phyloP scores from a whole-genome alignment of 257 asterid genomes.

The Ligustrum vulgare region DNA sequence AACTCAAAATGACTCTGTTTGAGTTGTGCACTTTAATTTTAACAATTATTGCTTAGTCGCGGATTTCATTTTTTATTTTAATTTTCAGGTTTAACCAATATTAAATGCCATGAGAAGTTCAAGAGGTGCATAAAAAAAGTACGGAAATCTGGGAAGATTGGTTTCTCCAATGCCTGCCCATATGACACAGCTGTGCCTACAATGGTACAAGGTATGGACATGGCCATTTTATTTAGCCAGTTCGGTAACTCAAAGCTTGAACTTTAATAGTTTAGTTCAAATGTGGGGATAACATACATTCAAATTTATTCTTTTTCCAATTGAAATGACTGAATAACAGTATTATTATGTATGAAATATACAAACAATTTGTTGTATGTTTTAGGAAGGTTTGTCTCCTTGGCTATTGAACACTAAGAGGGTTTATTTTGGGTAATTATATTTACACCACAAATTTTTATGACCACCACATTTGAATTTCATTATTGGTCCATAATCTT shows the following conservation, averaged over 20 bases:
- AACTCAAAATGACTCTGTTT: not conserved
- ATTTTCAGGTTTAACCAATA: conserved; percentile 36
- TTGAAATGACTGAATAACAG: not conserved
- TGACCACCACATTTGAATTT: too few species aligned
- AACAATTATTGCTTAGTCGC: not conserved
- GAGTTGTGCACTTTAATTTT: not conserved
- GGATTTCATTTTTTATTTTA: too few species aligned
- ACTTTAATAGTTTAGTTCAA: conserved; percentile 24
- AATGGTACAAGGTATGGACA: not conserved
- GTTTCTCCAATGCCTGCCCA: conserved; percentile 42
- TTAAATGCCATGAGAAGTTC: conserved; percentile 52
- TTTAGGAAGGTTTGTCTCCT: not conserved
- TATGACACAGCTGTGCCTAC: conserved; percentile 31
- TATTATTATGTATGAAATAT: too few species aligned
- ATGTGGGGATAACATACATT: not conserved
- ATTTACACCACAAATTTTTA: too few species aligned
- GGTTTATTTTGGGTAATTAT: too few species aligned
- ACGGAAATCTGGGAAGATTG: conserved; percentile 43
- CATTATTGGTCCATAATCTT: too few species aligned
- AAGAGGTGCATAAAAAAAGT: conserved; percentile 52
- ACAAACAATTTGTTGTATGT: too few species aligned
- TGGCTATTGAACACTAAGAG: not conserved
- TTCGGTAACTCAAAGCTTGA: conserved; percentile 39
- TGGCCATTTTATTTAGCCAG: not conserved
- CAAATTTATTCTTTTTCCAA: not conserved